These are phyloP conservation scores for Exophiala xenobiotica DNA, from an alignment of 2,329 filamentous ascomycete genomes.

Conservation along the genomic window DNA sequence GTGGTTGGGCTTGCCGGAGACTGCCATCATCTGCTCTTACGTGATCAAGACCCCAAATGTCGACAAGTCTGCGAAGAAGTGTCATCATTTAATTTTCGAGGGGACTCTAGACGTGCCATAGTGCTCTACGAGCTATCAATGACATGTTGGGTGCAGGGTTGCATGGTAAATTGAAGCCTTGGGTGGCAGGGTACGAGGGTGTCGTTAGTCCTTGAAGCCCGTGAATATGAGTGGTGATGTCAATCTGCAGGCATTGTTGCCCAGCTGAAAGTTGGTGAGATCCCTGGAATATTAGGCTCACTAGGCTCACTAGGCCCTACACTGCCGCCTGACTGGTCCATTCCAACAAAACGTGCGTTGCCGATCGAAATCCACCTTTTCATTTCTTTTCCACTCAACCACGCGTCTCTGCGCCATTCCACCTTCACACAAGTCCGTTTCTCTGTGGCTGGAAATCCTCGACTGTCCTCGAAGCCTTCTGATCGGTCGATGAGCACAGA, in stretches of 20 bases:
- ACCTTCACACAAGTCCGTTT: not conserved
- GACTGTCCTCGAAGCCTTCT: not conserved
- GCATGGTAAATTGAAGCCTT: not conserved
- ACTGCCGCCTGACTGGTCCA: not conserved
- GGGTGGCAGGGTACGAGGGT: not conserved
- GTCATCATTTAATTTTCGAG: no score
- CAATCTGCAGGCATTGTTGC: conserved; percentile 1
- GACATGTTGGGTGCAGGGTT: no score
- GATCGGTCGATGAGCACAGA: conserved; percentile 3
- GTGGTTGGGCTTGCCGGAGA: no score
- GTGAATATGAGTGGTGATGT: no score
- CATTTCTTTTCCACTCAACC: conserved; percentile 1
- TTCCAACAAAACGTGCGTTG: conserved; percentile 10
- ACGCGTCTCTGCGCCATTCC: not conserved
- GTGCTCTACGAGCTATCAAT: no score
- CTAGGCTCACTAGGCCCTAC: not conserved
- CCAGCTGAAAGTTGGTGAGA: conserved; percentile 13
- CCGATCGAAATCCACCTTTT: conserved; percentile 2
- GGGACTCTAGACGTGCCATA: no score
- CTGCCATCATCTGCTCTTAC: no score
- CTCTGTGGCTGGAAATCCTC: conserved; percentile 7
- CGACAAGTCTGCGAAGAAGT: no score
- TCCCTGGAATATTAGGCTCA: conserved; percentile 11
- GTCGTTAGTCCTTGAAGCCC: no score
- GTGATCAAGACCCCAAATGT: no score